Evolutionary conservation across 306 rosid genomes (phyloP), one percentile per base, ranked within the genome.

Genomic region (Alnus glutinosa): DNA sequence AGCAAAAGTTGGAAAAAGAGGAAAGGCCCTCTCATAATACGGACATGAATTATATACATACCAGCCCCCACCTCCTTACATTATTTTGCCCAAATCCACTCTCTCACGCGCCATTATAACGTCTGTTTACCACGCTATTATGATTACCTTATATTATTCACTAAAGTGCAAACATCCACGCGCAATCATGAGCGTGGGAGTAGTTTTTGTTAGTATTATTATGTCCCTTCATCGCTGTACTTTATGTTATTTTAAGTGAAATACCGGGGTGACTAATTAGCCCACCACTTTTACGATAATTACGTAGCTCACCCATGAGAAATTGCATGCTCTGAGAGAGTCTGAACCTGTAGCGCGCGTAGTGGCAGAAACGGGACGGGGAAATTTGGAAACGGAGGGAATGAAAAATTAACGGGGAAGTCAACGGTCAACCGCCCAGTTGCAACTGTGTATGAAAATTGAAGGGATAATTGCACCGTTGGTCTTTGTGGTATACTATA

Each of bases 31-130:
- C 79, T 79, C 89, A 84, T 87, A 81, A 88, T 89, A 85, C 88
- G 90, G 87, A 90, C 94, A 84, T 92, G 86, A 92, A 92, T 88
- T 88, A 91, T 91, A 92, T 86, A 86, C 85, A 88, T 50, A 78
- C 48, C 82, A 80, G 89, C 80, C 92, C 88, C 93, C 97, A 92
- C 98, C 91, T 48, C 62, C 82, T 49, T 71, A 12, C 83, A 88
- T 89, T 81, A 90, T 89, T 85, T 81, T 28, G 9, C 18, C 5
- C 3, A 8, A 12, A 37, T 11, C 2, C 14, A 1, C 23, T 1
- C n/a, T 2, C 5, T 32, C 83, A 88, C 88, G 85, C 80, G 70
- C 87, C 13, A 14, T 36, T 32, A 50, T 1, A 4, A 71, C 32
- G 82, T 73, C 86, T 87, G 80, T 4, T 9, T 0, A 0, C 2